Percentiles rank a stretch among this genome's conserved stretches.
Evolutionary conservation across 352 stramenopile species (phyloP).

Genomic region (Thraustotheca clavata): DNA sequence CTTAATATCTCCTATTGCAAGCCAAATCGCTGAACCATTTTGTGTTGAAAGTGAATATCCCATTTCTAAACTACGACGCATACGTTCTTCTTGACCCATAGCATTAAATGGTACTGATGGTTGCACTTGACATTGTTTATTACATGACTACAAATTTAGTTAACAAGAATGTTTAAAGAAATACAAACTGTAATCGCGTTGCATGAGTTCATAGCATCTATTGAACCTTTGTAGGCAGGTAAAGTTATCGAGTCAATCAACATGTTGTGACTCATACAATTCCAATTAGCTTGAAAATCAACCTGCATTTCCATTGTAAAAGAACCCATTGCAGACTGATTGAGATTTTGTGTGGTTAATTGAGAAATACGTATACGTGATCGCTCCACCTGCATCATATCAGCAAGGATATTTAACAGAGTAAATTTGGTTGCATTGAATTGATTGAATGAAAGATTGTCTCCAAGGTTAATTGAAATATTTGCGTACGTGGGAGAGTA

Average conservation of each 20-base stretch:
- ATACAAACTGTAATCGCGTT: no score
- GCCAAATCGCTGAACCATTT: neutral
- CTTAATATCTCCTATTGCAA: neutral
- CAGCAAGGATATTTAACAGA: neutral
- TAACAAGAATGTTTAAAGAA: no score
- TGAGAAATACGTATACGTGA: neutral
- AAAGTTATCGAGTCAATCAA: no score
- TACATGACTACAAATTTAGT: no score
- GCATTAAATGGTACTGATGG: no score
- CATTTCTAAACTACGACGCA: neutral
- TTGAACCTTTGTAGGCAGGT: no score
- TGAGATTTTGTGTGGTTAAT: neutral
- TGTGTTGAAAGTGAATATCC: neutral
- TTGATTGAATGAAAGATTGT: neutral
- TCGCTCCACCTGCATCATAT: neutral
- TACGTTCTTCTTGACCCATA: neutral
- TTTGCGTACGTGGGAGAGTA: conserved; percentile 12
- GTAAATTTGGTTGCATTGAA: neutral
- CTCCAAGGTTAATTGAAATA: neutral
- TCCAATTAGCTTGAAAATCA: neutral
- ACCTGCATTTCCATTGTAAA: neutral
- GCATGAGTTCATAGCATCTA: no score
- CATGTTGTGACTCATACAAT: no score
- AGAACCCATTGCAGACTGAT: neutral
- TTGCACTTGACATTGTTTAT: no score